Evolutionary conservation across 129 eudicot species (phyloP).

Genomic region (Glebionis coronaria): DNA sequence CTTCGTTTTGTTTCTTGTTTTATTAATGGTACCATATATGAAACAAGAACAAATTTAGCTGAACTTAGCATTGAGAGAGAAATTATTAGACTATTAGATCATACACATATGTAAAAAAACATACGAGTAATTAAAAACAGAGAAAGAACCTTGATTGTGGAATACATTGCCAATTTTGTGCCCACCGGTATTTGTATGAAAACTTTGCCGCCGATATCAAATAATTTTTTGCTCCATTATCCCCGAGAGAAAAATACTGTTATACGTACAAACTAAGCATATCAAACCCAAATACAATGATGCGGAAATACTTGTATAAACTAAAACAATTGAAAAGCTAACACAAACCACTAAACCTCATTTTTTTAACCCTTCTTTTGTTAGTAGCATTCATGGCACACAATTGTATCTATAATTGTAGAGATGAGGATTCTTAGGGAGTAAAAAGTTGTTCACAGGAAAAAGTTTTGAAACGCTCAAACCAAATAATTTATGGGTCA

Average conservation of each 20-base stretch:
- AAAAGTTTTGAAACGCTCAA: no score
- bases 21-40: no score
- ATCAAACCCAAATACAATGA: not conserved
- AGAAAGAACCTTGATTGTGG: slow-evolving; percentile 2
- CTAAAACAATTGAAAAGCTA: not conserved
- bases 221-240: not conserved
- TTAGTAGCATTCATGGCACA: no score
- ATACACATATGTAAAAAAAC: not conserved
- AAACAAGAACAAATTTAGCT: no score
- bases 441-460: no score
- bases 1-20: no score
- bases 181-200: not conserved
- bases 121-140: not conserved
- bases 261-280: not conserved
- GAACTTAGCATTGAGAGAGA: no score
- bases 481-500: no score
- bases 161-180: not conserved
- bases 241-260: slow-evolving; percentile 8
- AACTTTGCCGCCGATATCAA: slow-evolving; percentile 12
- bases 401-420: no score
- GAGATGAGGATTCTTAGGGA: no score
- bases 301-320: not conserved
- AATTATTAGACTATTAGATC: no score
- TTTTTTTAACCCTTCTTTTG: no score
- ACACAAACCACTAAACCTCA: not conserved